Percentiles rank a stretch among this genome's conserved stretches.
These are phyloP conservation scores for Fulvia fulva DNA, from an alignment of 2,329 filamentous ascomycete species.

Conservation along the genomic window DNA sequence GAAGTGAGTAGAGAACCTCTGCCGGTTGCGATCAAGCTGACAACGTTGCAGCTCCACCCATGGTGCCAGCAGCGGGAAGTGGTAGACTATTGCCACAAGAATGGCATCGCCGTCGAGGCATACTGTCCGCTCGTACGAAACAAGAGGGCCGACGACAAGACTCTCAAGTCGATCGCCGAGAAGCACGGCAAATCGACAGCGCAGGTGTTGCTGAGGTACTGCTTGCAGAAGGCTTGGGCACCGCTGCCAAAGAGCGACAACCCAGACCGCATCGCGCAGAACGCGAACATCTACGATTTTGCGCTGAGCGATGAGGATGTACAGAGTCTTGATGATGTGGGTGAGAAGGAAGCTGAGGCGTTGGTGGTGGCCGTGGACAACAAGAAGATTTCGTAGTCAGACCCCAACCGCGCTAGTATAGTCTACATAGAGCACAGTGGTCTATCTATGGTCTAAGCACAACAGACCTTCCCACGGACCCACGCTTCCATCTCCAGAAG, in stretches of 20 bases:
- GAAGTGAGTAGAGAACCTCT: constrained; percentile 50
- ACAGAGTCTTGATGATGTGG: constrained; percentile 48
- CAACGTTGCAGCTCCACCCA: constrained; percentile 58
- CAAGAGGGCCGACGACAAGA: constrained; percentile 65
- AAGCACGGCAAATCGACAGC: constrained; percentile 71
- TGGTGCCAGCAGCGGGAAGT: constrained; percentile 64
- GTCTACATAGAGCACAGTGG: no score
- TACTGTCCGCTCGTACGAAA: constrained; percentile 68
- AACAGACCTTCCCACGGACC: neutral
- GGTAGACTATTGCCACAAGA: constrained; percentile 54
- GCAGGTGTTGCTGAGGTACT: constrained; percentile 77
- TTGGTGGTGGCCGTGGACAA: constrained; percentile 34
- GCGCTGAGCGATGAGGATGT: constrained; percentile 56
- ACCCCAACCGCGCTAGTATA: neutral
- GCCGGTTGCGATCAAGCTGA: constrained; percentile 6
- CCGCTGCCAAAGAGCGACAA: constrained; percentile 73
- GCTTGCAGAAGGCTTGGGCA: constrained; percentile 69
- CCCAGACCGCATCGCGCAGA: constrained; percentile 62
- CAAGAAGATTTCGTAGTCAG: constrained; percentile 6
- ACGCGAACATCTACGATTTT: constrained; percentile 61
- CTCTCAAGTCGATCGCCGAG: constrained; percentile 60
- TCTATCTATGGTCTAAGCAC: no score
- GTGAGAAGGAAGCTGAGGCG: constrained; percentile 35
- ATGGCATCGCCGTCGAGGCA: constrained; percentile 59
- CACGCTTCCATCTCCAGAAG: no score